These are phyloP conservation scores for Petrea volubilis DNA, from an alignment of 257 asterid species.

Conservation along the genomic window DNA sequence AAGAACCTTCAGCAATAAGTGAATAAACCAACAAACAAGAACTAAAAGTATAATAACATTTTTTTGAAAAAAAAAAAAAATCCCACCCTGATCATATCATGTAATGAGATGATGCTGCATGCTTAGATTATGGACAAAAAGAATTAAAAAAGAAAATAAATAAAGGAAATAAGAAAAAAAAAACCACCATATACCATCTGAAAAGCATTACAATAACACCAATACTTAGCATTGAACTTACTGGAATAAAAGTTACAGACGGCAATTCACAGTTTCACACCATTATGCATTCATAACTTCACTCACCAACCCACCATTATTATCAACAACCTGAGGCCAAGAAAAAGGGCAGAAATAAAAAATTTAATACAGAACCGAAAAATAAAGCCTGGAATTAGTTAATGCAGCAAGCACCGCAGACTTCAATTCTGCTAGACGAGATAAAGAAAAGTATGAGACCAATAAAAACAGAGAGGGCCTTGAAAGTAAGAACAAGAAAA, in stretches of 20 bases:
- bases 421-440: constrained; percentile 20
- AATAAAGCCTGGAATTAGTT: constrained; percentile 9
- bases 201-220: background rate
- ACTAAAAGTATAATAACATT: background rate
- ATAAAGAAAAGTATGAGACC: background rate
- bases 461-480: constrained; percentile 12
- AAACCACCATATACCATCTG: background rate
- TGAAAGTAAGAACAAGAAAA: background rate
- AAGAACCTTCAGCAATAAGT: background rate
- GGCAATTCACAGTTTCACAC: background rate
- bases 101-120: constrained; percentile 16
- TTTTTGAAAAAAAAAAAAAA: background rate
- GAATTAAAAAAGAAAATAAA: background rate
- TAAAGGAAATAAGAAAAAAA: background rate
- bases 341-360: background rate
- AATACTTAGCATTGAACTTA: constrained; percentile 14
- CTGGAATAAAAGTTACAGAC: constrained; percentile 11
- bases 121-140: constrained; percentile 19
- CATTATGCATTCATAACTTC: constrained; percentile 4
- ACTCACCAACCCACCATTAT: constrained; percentile 27
- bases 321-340: background rate
- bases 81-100: background rate
- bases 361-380: background rate
- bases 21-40: background rate
- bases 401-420: constrained; percentile 30